A percentile compares a stretch with the other conserved stretches of the same genome.
phyloP scores from a whole-genome alignment of 257 asterid species.

The Sherardia arvensis region DNA sequence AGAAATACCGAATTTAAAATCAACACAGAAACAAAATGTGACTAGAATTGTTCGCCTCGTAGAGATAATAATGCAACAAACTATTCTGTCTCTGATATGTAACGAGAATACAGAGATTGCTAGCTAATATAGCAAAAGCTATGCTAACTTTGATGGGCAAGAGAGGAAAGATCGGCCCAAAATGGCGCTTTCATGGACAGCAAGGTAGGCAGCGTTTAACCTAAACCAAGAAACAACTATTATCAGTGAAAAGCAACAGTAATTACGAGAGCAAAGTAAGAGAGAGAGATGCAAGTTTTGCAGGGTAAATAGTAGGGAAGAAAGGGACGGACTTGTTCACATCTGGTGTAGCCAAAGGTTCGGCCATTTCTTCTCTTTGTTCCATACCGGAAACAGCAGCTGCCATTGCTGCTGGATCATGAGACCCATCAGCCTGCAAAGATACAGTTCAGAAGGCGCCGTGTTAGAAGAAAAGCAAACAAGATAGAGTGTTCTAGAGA shows the following conservation, averaged over 20 bases:
- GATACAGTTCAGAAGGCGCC: conserved; percentile 2
- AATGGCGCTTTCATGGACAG: conserved; percentile 72
- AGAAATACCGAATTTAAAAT: background rate
- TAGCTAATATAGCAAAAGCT: background rate
- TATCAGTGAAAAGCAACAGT: background rate
- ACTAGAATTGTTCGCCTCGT: too few relatives aligned
- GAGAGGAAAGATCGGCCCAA: conserved; percentile 67
- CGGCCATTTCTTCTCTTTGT: conserved; percentile 62
- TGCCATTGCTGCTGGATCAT: conserved; percentile 51
- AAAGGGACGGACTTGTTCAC: conserved; percentile 66
- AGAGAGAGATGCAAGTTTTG: background rate
- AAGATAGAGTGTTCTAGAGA: background rate
- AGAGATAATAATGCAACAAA: background rate
- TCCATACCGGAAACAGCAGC: conserved; percentile 56
- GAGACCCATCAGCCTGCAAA: conserved; percentile 61
- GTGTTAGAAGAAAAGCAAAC: conserved; percentile 1
- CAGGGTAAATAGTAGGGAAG: background rate
- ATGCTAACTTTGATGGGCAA: conserved; percentile 32
- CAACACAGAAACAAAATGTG: background rate
- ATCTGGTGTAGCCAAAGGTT: conserved; percentile 83
- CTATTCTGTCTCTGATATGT: background rate
- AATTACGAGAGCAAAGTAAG: background rate
- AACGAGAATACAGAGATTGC: background rate
- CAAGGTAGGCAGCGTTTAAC: conserved; percentile 75
- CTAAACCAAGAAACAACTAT: conserved; percentile 17